Percentiles rank a stretch among this genome's conserved stretches.
Evolutionary conservation across 345 rosid species (phyloP).

Genomic region (Noccaea bulbosa): DNA sequence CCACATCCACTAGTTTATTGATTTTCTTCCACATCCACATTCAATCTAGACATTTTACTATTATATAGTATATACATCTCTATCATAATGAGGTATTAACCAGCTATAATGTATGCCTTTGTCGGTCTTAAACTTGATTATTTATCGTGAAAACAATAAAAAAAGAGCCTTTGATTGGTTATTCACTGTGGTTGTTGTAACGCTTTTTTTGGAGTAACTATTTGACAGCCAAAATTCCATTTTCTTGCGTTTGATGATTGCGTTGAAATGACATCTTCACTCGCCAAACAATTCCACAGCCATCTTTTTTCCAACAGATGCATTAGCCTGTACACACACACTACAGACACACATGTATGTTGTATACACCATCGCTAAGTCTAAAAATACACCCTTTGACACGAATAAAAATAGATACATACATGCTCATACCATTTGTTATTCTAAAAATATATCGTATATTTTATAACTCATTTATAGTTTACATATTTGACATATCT

Average conservation of each 20-base stretch:
- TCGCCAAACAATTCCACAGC: slow-evolving; percentile 26
- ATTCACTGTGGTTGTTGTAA: slow-evolving; percentile 31
- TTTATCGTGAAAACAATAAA: not conserved
- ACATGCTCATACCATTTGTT: not conserved
- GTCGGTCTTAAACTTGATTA: slow-evolving; percentile 40
- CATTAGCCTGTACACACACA: not conserved
- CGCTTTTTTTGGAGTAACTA: slow-evolving; percentile 4
- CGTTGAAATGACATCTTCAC: slow-evolving; percentile 19
- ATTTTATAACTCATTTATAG: not conserved
- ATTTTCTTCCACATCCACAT: slow-evolving; percentile 39
- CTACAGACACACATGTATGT: not conserved
- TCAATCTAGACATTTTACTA: slow-evolving; percentile 19
- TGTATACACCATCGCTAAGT: not conserved
- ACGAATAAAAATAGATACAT: not conserved
- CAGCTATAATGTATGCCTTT: slow-evolving; percentile 20
- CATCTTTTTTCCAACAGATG: not conserved
- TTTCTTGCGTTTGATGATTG: slow-evolving; percentile 17
- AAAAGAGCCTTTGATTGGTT: slow-evolving; percentile 24
- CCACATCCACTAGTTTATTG: slow-evolving; percentile 21
- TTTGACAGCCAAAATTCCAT: slow-evolving; percentile 10
- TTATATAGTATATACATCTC: slow-evolving; percentile 17
- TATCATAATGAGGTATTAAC: slow-evolving; percentile 40
- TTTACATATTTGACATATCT: not conserved
- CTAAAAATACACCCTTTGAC: not conserved
- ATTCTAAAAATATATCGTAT: not conserved